Percentiles rank a stretch among this genome's conserved stretches.
These are phyloP conservation scores for Pestalotiopsis sp. DNA, from an alignment of 2,329 filamentous ascomycete genomes.

Conservation along the genomic window DNA sequence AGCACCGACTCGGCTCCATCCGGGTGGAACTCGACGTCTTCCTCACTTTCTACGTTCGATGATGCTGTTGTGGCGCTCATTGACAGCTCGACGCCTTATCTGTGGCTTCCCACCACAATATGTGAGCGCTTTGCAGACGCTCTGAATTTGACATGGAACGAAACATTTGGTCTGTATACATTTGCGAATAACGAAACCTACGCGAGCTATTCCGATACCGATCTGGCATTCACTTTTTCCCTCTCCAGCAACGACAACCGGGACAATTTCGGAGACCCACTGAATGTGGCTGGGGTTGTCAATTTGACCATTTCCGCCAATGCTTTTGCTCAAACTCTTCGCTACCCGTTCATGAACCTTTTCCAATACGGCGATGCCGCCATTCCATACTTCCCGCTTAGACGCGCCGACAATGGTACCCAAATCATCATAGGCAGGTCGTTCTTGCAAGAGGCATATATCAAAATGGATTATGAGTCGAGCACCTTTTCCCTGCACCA, in stretches of 20 bases:
- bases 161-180: conserved; percentile 65
- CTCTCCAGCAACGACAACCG: conserved; percentile 59
- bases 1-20: conserved; percentile 32
- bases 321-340: conserved; percentile 53
- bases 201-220: conserved; percentile 44
- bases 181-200: conserved; percentile 61
- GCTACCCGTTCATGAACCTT: conserved; percentile 50
- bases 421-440: conserved; percentile 67
- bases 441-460: conserved; percentile 71
- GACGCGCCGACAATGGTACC: conserved; percentile 53
- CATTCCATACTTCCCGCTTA: conserved; percentile 68
- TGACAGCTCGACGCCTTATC: conserved; percentile 65
- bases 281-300: conserved; percentile 52
- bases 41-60: conserved; percentile 46
- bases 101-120: conserved; percentile 63
- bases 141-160: conserved; percentile 69
- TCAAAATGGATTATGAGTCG: conserved; percentile 60
- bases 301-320: conserved; percentile 58
- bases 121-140: conserved; percentile 67
- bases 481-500: conserved; percentile 58
- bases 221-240: conserved; percentile 59
- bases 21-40: conserved; percentile 43
- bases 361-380: conserved; percentile 48
- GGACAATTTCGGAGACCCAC: conserved; percentile 53
- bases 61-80: conserved; percentile 56